Conservation (phyloP, 305 asterid genomes). For the Fraxinus sp. region DNA sequence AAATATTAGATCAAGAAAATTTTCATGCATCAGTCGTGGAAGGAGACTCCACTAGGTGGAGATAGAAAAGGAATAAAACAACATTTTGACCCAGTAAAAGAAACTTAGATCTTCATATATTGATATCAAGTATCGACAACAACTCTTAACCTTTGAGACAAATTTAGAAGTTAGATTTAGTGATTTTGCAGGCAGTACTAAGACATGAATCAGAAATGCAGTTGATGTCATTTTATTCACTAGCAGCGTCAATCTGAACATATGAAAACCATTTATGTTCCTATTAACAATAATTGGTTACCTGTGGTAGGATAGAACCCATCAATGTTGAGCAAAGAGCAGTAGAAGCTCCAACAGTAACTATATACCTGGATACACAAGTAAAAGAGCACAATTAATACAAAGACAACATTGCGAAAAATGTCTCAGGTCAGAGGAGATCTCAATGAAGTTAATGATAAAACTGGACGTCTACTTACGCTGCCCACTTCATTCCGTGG, state of each 20-base stretch:
- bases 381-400: slow-evolving; percentile 11
- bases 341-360: slow-evolving; percentile 74
- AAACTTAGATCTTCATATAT: neutral
- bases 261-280: neutral
- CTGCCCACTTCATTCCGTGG: slow-evolving; percentile 85
- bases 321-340: slow-evolving; percentile 90
- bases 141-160: neutral
- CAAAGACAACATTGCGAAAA: neutral
- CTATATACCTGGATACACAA: slow-evolving; percentile 49
- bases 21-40: neutral
- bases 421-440: slow-evolving; percentile 17
- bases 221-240: neutral
- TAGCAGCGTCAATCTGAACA: neutral
- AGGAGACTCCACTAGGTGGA: neutral
- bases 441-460: neutral
- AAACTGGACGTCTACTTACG: slow-evolving; percentile 52
- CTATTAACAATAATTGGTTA: slow-evolving; percentile 18
- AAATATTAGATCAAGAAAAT: slow-evolving; percentile 7
- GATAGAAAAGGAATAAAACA: neutral
- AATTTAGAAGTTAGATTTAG: neutral
- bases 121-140: neutral
- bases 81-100: neutral
- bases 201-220: neutral
- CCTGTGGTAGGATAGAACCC: slow-evolving; percentile 95
- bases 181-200: neutral